These are phyloP conservation scores for Cyclanthera cordifolia DNA, from an alignment of 306 rosid species.

Conservation along the genomic window DNA sequence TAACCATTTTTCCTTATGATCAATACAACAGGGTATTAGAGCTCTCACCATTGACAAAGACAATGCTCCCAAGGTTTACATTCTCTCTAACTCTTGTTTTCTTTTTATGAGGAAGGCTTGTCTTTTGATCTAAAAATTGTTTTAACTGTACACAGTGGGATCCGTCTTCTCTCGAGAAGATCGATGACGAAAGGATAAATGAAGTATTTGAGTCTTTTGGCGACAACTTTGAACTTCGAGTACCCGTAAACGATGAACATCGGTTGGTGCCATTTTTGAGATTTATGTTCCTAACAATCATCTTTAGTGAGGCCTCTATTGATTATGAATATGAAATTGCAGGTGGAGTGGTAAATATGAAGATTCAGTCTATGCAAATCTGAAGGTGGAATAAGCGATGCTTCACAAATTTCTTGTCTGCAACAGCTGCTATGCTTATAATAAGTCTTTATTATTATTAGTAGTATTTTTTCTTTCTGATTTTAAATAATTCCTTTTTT, in stretches of 20 bases:
- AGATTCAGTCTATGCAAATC: slow-evolving; percentile 42
- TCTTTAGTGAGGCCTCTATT: neutral
- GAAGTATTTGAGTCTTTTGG: slow-evolving; percentile 45
- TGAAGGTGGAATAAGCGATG: slow-evolving; percentile 7
- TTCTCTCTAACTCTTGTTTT: neutral
- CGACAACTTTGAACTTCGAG: slow-evolving; percentile 60
- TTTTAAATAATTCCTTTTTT: too few relatives aligned
- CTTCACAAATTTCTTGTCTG: neutral
- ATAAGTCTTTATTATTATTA: neutral
- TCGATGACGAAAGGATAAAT: slow-evolving; percentile 38
- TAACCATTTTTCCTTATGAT: slow-evolving; percentile 23
- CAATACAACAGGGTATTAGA: slow-evolving; percentile 67
- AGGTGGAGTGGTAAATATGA: slow-evolving; percentile 84
- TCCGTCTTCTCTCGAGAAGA: slow-evolving; percentile 53
- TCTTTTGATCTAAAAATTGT: neutral
- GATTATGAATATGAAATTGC: slow-evolving; percentile 11
- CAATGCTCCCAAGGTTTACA: slow-evolving; percentile 78
- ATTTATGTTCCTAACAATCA: neutral
- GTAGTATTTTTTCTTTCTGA: too few relatives aligned
- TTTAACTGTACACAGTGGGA: slow-evolving; percentile 46
- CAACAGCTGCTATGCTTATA: neutral
- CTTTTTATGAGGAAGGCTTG: neutral
- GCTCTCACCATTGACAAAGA: slow-evolving; percentile 91
- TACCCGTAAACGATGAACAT: slow-evolving; percentile 45
- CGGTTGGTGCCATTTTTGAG: slow-evolving; percentile 28